phyloP scores from a whole-genome alignment of 495 filamentous ascomycete species.

The Daldinia bambusicola region DNA sequence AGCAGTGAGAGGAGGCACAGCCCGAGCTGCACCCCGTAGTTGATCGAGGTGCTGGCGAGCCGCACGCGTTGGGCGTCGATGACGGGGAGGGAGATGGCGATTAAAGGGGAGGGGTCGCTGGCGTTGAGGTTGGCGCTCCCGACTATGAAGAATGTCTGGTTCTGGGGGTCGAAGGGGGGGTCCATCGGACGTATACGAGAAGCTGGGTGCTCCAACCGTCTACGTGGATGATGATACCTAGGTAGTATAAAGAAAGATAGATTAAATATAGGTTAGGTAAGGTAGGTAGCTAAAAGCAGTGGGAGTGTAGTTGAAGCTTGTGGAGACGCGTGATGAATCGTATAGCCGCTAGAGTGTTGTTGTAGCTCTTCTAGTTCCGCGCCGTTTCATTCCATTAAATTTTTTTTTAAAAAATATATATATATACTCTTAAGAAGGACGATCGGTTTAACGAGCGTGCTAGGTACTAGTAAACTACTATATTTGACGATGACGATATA shows the following conservation, averaged over 20 bases:
- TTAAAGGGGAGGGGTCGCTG: neutral
- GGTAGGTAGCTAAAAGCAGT: no score
- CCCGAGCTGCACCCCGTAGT: slow-evolving; percentile 39
- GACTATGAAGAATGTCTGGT: slow-evolving; percentile 38
- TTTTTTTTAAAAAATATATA: no score
- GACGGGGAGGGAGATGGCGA: slow-evolving; percentile 29
- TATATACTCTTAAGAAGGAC: no score
- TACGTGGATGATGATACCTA: neutral
- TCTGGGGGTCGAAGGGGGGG: slow-evolving; percentile 28
- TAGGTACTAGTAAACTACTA: no score
- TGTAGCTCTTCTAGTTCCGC: no score
- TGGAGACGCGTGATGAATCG: no score
- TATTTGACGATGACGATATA: no score
- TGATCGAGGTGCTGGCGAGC: slow-evolving; percentile 36
- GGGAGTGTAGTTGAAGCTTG: no score
- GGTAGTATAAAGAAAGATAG: neutral
- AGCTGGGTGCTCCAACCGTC: neutral
- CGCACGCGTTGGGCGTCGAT: slow-evolving; percentile 39
- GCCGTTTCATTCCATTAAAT: no score
- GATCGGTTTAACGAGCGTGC: no score
- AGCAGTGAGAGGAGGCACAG: slow-evolving; percentile 27
- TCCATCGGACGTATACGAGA: slow-evolving; percentile 3
- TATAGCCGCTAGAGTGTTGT: no score
- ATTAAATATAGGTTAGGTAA: no score
- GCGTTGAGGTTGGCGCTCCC: slow-evolving; percentile 2